Conservation (phyloP, 805 yeast genomes). For the Pichia thaimueangensis region DNA sequence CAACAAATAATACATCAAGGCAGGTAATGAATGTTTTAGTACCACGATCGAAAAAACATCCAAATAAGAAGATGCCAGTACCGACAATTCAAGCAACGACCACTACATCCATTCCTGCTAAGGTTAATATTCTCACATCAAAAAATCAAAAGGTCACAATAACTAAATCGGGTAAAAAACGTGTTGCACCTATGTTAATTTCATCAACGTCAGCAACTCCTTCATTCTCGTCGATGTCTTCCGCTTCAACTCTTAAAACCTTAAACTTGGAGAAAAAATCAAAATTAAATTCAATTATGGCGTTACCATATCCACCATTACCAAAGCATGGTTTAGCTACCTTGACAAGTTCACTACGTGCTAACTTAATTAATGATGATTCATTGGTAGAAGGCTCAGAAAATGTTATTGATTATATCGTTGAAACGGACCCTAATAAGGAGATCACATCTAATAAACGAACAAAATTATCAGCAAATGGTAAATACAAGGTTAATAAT, state of each 20-base stretch:
- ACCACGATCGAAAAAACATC: conserved; percentile 29
- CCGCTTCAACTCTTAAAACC: conserved; percentile 6
- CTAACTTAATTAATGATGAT: conserved; percentile 28
- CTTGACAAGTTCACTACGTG: conserved; percentile 51
- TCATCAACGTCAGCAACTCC: conserved; percentile 32
- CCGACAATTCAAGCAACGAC: neutral
- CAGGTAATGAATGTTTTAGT: conserved; percentile 22
- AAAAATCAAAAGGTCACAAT: conserved; percentile 47
- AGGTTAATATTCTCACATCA: conserved; percentile 16
- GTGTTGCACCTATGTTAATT: conserved; percentile 66
- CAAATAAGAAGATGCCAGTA: conserved; percentile 22
- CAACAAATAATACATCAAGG: neutral
- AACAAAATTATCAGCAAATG: conserved; percentile 1
- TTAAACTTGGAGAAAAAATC: conserved; percentile 24
- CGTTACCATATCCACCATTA: conserved; percentile 41
- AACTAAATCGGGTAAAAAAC: conserved; percentile 68
- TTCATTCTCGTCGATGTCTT: neutral
- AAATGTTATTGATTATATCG: conserved; percentile 42
- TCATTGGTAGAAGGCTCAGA: conserved; percentile 30
- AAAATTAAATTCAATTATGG: conserved; percentile 23
- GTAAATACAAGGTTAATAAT: neutral
- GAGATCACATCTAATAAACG: conserved; percentile 12
- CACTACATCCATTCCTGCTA: neutral
- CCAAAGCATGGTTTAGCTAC: conserved; percentile 65
- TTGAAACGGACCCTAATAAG: conserved; percentile 21